These are phyloP conservation scores for Tolypocladium amazonense DNA, from an alignment of 2,329 filamentous ascomycete species.

Conservation along the genomic window DNA sequence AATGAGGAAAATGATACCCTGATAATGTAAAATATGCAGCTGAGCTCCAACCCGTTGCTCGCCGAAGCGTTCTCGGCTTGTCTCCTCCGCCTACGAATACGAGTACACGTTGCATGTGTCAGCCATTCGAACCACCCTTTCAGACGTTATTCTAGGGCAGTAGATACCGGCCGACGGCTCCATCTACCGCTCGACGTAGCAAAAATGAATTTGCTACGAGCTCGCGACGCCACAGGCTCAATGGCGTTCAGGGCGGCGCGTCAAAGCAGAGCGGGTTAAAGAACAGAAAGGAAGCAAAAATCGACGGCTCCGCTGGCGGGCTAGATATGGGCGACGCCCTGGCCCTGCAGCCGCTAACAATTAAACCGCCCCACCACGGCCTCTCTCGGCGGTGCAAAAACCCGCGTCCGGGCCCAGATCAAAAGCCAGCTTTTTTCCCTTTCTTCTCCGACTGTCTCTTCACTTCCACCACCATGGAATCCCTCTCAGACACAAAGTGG, in stretches of 20 bases:
- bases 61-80: no score
- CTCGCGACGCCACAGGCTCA: constrained; percentile 42
- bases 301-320: constrained; percentile 10
- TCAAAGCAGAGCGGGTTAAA: constrained; percentile 18
- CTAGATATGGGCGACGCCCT: neutral
- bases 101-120: constrained; percentile 42
- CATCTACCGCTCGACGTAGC: constrained; percentile 51
- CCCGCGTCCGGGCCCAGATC: constrained; percentile 4
- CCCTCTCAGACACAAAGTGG: constrained; percentile 63
- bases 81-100: neutral
- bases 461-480: constrained; percentile 49
- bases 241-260: constrained; percentile 16
- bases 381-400: constrained; percentile 6
- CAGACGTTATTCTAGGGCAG: constrained; percentile 70
- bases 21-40: neutral
- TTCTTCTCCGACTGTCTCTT: constrained; percentile 6
- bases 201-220: constrained; percentile 27
- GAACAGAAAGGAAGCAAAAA: constrained; percentile 18
- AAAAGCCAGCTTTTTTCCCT: constrained; percentile 7
- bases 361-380: neutral
- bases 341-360: constrained; percentile 1
- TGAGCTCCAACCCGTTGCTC: no score
- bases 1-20: constrained; percentile 15
- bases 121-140: constrained; percentile 78
- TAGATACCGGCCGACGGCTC: constrained; percentile 69